These are phyloP conservation scores for Rhizopus stolonifer DNA, from an alignment of 371 early-diverging fungal genomes.

Conservation along the genomic window DNA sequence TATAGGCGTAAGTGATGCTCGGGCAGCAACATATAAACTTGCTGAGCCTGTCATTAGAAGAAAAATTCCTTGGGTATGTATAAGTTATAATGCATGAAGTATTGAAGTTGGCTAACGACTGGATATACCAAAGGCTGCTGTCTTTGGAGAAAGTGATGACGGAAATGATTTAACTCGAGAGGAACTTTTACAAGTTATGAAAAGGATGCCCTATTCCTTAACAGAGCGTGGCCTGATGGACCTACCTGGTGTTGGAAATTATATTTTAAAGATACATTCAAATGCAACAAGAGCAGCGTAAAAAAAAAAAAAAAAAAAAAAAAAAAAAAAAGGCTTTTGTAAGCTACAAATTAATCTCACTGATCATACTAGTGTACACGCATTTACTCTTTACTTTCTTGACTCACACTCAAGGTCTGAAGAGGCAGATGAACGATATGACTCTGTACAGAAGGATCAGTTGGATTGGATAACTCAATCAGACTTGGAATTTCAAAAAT, in stretches of 20 bases:
- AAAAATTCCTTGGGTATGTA: slow-evolving; percentile 47
- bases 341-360: slow-evolving; percentile 21
- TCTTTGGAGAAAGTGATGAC: slow-evolving; percentile 62
- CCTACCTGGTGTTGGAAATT: slow-evolving; percentile 53
- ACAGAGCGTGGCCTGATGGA: slow-evolving; percentile 44
- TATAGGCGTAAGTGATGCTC: slow-evolving; percentile 33
- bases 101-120: not conserved
- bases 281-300: slow-evolving; percentile 22
- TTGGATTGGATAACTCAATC: slow-evolving; percentile 43
- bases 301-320: slow-evolving; percentile 23
- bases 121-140: slow-evolving; percentile 28
- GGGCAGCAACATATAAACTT: slow-evolving; percentile 50
- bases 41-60: slow-evolving; percentile 45
- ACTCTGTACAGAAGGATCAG: slow-evolving; percentile 48
- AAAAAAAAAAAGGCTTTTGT: too few relatives aligned
- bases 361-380: slow-evolving; percentile 17
- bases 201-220: slow-evolving; percentile 47
- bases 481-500: slow-evolving; percentile 2
- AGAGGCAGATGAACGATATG: slow-evolving; percentile 32
- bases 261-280: slow-evolving; percentile 35
- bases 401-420: slow-evolving; percentile 51
- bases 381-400: slow-evolving; percentile 50
- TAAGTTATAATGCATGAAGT: not conserved
- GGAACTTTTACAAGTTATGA: slow-evolving; percentile 47
- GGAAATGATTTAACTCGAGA: slow-evolving; percentile 50